Conservation (phyloP, 352 stramenopile species). For the Globisporangium emineosum region DNA sequence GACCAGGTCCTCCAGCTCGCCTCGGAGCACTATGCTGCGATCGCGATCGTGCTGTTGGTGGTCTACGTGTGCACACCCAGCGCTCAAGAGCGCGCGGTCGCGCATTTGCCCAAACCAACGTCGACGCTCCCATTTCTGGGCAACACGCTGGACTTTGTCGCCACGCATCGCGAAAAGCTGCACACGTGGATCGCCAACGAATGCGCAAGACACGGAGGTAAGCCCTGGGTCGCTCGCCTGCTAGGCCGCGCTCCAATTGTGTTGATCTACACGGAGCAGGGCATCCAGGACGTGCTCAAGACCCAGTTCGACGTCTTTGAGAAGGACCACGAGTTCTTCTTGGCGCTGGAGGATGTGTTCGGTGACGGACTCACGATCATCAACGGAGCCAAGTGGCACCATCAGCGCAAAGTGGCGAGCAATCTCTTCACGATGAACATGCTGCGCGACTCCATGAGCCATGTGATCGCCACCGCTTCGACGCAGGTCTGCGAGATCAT, state of each 20-base stretch:
- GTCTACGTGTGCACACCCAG: not conserved
- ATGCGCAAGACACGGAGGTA: conserved; percentile 16
- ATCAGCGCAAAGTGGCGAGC: conserved; percentile 37
- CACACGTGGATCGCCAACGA: conserved; percentile 25
- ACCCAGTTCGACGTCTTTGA: conserved; percentile 64
- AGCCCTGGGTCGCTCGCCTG: conserved; percentile 38
- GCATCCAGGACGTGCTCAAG: conserved; percentile 49
- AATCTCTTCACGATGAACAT: conserved; percentile 30
- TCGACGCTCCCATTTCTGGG: conserved; percentile 19
- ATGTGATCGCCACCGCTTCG: not conserved
- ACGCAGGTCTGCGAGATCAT: not conserved
- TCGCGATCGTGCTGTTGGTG: not conserved
- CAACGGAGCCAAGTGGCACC: conserved; percentile 33
- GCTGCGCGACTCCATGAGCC: conserved; percentile 28
- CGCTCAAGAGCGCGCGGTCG: conserved; percentile 6
- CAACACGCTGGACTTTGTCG: conserved; percentile 18
- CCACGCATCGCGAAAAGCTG: conserved; percentile 14
- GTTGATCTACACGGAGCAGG: conserved; percentile 32
- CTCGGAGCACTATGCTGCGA: conserved; percentile 1
- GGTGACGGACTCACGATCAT: conserved; percentile 33
- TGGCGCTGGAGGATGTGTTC: conserved; percentile 42
- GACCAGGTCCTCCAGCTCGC: not conserved
- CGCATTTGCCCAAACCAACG: conserved; percentile 5
- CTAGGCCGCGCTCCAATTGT: conserved; percentile 31
- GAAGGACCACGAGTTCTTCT: conserved; percentile 39